Evolutionary conservation across 2,329 filamentous ascomycete genomes (phyloP), one percentile per base, ranked within the genome.

Genomic region (Mycocentrospora acerina): DNA sequence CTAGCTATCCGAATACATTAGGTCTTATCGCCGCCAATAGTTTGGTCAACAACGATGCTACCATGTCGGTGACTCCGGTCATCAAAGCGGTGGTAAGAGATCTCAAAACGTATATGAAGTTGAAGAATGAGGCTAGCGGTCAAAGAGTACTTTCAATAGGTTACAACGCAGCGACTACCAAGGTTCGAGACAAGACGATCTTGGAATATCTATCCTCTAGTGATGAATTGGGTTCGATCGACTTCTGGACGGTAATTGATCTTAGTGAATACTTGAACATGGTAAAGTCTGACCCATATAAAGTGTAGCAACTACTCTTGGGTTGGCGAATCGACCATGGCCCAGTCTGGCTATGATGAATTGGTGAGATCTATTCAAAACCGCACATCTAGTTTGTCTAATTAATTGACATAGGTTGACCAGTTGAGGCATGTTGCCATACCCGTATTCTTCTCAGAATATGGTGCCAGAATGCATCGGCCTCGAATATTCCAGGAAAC

Each of bases 391-490:
- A 5, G 19, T 9, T 6, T 9, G 5, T 9, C 9, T 5, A 22
- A 5, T 22, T 6, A 22, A 9, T 5, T 9, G 5, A n/a, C 3
- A 2, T 27, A 39, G 8, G n/a, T 36, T 4, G 12, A n/a, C 7
- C 31, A 26, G n/a, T 25, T 44, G 5, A 25, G 33, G n/a, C 19
- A 25, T 13, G 37, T 31, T 13, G 29, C 39, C 4, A 22, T 41
- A 28, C 46, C 42, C 2, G 36, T 48, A 3, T 15, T 48, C 34
- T 35, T 48, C 15, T 46, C 46, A 8, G 39, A 46, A 37, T 48
- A 48, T n/a, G 42, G 39, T 4, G 32, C 26, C 2, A 40, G 29
- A 17, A 22, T 32, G 18, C 31, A 19, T 9, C 11, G 28, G 1
- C 39, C 39, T 15, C 33, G 46, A 4, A 3, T 38, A 1, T 43